Evolutionary conservation across 164 flowering plant genomes (phyloP), one percentile per base, ranked within the genome.

Genomic region (Malania oleifera): DNA sequence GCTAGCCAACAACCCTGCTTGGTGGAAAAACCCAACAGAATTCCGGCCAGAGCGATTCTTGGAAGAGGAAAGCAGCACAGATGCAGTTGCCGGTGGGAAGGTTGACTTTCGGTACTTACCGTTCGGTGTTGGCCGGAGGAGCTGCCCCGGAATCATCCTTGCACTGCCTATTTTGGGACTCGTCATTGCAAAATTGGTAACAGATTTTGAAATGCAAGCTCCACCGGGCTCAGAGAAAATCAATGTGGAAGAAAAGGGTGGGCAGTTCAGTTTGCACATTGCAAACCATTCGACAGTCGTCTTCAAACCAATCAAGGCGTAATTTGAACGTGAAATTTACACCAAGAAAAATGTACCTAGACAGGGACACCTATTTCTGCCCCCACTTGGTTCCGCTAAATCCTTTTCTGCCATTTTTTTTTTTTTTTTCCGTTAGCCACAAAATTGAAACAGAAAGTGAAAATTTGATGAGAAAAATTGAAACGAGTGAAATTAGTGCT

Each of bases 1-100:
- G 89, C 74, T 83, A 12, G 87, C 89, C 24, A 83, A 82, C 72
- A 78, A 81, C 59, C 89, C 85, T 0, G 78, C 60, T 0, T 70
- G 73, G 76, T 82, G 89, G 87, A 70, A 72, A 37, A 63, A 77
- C 7, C 82, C 89, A 0, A 67, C 65, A 11, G 80, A 80, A 53
- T 82, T 86, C 63, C 44, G 87, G 56, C 92, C 89, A 5, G 87
- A 83, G 75, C 34, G 93, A 56, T 86, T 86, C 75, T 49, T 83
- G 31, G 82, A 83, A 23, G 93, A 83, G 65, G 89, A 86, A 38
- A 28, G 52, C 1, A 58, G 24, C 5, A 70, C 65, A 0, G 85
- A 74, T 0, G 81, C 82, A 0, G 64, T 65, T 14, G 85, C 69
- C 0, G 75, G 77, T 2, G 90, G 90, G 34, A 84, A 82, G 55